These are phyloP conservation scores for Fusarium fracticaudum DNA, from an alignment of 2,329 filamentous ascomycete species.

Conservation along the genomic window DNA sequence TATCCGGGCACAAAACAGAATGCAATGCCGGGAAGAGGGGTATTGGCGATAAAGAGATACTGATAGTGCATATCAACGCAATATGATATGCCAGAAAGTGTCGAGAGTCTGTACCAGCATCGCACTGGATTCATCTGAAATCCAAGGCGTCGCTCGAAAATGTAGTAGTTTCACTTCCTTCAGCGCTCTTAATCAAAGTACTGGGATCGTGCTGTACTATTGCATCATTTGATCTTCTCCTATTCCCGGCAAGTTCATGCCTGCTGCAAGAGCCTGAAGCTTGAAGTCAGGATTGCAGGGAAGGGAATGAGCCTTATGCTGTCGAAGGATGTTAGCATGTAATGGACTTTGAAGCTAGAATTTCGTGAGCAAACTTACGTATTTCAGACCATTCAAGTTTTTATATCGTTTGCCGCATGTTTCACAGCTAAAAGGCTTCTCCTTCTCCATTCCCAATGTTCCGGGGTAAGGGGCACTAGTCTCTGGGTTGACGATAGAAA, in stretches of 20 bases:
- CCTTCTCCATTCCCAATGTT: conserved; percentile 99
- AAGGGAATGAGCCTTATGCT: conserved; percentile 84
- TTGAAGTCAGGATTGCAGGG: conserved; percentile 87
- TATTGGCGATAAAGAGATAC: conserved; percentile 34
- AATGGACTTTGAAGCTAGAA: neutral
- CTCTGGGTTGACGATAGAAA: conserved; percentile 97
- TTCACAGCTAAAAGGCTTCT: conserved; percentile 98
- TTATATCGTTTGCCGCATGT: conserved; percentile 98
- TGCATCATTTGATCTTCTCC: conserved; percentile 57
- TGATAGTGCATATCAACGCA: conserved; percentile 8
- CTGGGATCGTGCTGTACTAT: conserved; percentile 23
- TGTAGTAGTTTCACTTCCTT: neutral
- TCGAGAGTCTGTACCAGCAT: conserved; percentile 4
- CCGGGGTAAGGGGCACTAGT: conserved; percentile 94
- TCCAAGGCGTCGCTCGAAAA: neutral
- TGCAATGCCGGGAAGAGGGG: conserved; percentile 12
- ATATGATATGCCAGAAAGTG: conserved; percentile 31
- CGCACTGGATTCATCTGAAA: neutral
- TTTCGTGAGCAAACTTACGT: conserved; percentile 62
- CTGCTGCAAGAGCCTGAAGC: conserved; percentile 56
- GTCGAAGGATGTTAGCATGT: conserved; percentile 45
- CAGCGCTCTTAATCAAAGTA: neutral
- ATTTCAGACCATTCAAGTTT: conserved; percentile 98
- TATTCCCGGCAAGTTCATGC: conserved; percentile 55
- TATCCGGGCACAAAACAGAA: conserved; percentile 7